A percentile compares a stretch with the other conserved stretches of the same genome.
phyloP scores from a whole-genome alignment of 768 basidiomycete genomes.

The Macrolepiota fuliginosa region DNA sequence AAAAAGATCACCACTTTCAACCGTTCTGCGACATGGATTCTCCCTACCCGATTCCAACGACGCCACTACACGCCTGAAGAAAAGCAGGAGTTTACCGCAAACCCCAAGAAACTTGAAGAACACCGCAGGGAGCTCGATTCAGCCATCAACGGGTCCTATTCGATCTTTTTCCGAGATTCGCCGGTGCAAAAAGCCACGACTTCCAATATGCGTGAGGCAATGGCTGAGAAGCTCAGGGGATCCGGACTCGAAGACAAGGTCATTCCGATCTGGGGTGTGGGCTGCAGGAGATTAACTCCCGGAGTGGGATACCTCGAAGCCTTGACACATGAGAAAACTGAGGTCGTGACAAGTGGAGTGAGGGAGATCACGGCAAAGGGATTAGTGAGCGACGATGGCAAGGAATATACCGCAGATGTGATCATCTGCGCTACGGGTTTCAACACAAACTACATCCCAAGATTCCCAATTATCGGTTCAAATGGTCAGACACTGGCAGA shows the following conservation, averaged over 20 bases:
- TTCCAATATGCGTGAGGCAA: constrained; percentile 27
- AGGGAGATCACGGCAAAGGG: constrained; percentile 27
- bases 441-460: constrained; percentile 30
- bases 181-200: constrained; percentile 28
- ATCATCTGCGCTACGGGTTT: constrained; percentile 39
- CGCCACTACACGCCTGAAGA: constrained; percentile 39
- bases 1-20: constrained; percentile 34
- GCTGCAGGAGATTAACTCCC: constrained; percentile 33
- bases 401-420: constrained; percentile 30
- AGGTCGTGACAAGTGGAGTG: constrained; percentile 28
- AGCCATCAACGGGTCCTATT: constrained; percentile 32
- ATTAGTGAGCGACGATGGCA: constrained; percentile 24
- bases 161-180: constrained; percentile 29
- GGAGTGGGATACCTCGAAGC: constrained; percentile 33
- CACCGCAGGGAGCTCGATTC: constrained; percentile 42
- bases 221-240: constrained; percentile 39
- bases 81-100: constrained; percentile 31
- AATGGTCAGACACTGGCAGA: constrained; percentile 25
- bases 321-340: constrained; percentile 27
- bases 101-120: constrained; percentile 36
- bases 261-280: constrained; percentile 32
- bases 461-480: constrained; percentile 29
- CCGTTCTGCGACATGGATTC: constrained; percentile 30
- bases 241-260: constrained; percentile 40
- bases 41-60: constrained; percentile 24